Percentiles rank a stretch among this genome's conserved stretches.
These are phyloP conservation scores for Saccharomyces paradoxus DNA, from an alignment of 805 yeast genomes.

Conservation along the genomic window DNA sequence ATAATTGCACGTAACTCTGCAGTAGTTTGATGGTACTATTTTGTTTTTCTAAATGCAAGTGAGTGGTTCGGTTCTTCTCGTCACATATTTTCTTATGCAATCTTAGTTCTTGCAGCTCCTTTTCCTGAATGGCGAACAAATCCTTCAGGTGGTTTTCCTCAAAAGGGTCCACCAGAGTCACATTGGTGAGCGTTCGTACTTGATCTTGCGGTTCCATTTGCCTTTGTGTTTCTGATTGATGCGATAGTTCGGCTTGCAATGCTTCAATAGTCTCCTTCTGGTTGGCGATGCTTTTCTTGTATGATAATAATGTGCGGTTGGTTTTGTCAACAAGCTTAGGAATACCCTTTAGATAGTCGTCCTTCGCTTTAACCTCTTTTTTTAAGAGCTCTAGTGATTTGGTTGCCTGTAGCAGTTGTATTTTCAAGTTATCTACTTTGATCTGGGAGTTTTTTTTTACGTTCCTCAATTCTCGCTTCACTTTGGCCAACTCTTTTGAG, in stretches of 20 bases:
- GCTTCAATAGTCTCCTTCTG: not conserved
- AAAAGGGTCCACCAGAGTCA: not conserved
- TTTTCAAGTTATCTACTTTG: not conserved
- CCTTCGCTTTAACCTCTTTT: not conserved
- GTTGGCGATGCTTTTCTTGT: not conserved
- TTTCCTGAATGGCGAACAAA: not conserved
- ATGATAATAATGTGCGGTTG: not conserved
- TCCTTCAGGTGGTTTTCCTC: not conserved
- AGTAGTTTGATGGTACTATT: not conserved
- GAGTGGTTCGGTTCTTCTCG: not conserved
- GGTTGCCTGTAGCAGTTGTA: not conserved
- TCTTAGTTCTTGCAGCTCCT: not conserved
- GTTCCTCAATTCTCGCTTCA: not conserved
- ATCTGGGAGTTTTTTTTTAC: not conserved
- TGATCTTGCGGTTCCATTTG: not conserved
- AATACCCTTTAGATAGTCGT: not conserved
- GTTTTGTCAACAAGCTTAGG: not conserved
- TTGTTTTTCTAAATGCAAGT: not conserved
- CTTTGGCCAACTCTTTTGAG: not conserved
- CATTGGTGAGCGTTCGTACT: not conserved
- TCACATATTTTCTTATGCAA: not conserved
- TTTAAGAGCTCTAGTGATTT: not conserved
- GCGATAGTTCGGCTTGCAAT: not conserved
- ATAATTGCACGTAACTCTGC: not conserved
- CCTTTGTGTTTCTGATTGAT: not conserved